Evolutionary conservation across 139 green algal genomes (phyloP).

Genomic region (Tetratostichococcus sp.): DNA sequence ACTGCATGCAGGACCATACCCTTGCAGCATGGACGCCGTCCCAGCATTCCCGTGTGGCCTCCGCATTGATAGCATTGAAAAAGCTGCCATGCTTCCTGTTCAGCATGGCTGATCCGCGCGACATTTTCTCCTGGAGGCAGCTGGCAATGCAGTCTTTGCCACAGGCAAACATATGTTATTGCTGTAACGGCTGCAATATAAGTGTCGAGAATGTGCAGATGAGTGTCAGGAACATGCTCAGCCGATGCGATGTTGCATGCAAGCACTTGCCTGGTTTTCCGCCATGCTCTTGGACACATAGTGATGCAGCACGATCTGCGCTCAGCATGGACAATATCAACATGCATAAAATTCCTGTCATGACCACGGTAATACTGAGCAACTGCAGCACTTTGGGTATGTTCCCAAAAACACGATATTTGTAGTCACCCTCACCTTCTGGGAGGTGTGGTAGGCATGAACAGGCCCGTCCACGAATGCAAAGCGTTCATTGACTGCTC

Average conservation of each 20-base stretch:
- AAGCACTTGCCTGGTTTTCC: conserved; percentile 20
- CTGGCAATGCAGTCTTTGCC: too few species aligned
- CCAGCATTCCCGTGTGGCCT: conserved; percentile 9
- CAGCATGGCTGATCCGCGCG: conserved; percentile 36
- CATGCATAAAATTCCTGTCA: too few species aligned
- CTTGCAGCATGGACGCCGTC: conserved; percentile 2
- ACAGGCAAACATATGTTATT: too few species aligned
- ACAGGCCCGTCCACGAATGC: not conserved
- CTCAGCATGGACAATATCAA: too few species aligned
- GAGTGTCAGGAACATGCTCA: too few species aligned
- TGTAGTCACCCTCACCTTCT: not conserved
- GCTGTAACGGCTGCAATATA: too few species aligned
- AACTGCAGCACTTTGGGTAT: too few species aligned
- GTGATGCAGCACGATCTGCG: conserved; percentile 36
- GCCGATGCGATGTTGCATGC: too few species aligned
- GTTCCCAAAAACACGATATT: too few species aligned
- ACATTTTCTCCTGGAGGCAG: conserved; percentile 38
- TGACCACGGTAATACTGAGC: too few species aligned
- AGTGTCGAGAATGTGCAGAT: too few species aligned
- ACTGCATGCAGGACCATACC: not conserved
- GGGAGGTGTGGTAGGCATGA: not conserved
- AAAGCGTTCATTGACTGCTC: not conserved
- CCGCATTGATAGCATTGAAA: conserved; percentile 8
- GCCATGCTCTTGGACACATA: conserved; percentile 43
- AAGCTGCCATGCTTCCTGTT: conserved; percentile 18